Evolutionary conservation across 2,329 filamentous ascomycete species (phyloP), one percentile per base, ranked within the genome.

Genomic region (Penicillium sp.): DNA sequence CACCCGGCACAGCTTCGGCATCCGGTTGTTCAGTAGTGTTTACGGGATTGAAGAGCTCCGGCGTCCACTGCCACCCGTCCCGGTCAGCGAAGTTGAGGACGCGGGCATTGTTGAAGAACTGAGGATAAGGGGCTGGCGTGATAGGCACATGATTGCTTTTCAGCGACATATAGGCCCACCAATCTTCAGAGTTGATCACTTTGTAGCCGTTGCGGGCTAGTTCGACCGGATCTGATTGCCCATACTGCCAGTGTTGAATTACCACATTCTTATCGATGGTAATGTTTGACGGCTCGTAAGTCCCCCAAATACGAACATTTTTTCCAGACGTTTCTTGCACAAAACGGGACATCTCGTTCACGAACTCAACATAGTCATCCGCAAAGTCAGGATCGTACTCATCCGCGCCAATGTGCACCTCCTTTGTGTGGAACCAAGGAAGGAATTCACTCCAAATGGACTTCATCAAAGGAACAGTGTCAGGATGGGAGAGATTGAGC

Each of bases 171-270:
- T 83, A 83, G 0, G 77, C 79, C 80, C 79, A 82, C 37, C 72
- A 73, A 60, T 83, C 80, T 52, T 82, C 78, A 0, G 80, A 82
- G 62, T 84, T 84, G 37, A 84, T 72, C 5, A 82, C 73, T 0
- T 70, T 69, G 65, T 82, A 82, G 38, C 76, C 76, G 40, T 79
- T 76, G 10, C 71, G 49, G 70, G 76, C 65, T 69, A 80, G 58
- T 71, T 70, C 68, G 35, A 77, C 68, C 0, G 81, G 79, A 50
- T 83, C 77, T 3, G 79, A 81, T 56, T 82, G 80, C 38, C 77
- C 80, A 59, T 74, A 80, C 42, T 79, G 78, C 81, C 80, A 83
- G 61, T 85, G 82, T 64, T 84, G 81, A 23, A 83, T 73, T 2
- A 77, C 78, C 31, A 82, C 75, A 35, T 78, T 72, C 4, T 63